A percentile compares a stretch with the other conserved stretches of the same genome.
phyloP scores from a whole-genome alignment of 163 green algal species.

The Chlorella variabilis region DNA sequence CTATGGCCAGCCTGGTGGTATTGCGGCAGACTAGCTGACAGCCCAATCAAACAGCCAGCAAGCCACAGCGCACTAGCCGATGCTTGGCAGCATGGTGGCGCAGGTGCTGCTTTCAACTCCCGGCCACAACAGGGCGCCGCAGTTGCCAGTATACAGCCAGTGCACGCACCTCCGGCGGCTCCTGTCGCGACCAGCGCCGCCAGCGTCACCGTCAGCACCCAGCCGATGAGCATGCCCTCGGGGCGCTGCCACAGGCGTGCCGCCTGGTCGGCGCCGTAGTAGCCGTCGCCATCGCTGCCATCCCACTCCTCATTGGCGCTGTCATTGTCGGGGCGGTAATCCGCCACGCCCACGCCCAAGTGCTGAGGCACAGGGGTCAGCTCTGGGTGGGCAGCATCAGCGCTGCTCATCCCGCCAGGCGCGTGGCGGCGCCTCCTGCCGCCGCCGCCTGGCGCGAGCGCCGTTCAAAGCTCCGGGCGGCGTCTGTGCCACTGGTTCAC shows the following conservation, averaged over 20 bases:
- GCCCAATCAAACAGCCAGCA: too few species aligned
- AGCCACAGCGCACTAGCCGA: too few species aligned
- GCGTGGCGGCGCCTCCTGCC: too few species aligned
- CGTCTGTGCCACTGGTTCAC: too few species aligned
- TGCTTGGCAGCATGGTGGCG: too few species aligned
- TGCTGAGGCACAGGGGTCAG: neutral
- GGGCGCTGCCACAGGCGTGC: conserved; percentile 3
- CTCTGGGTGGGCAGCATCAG: neutral
- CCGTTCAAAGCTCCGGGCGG: too few species aligned
- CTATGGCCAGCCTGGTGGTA: too few species aligned
- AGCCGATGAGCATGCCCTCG: conserved; percentile 6
- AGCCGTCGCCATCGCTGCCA: neutral
- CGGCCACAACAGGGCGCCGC: too few species aligned
- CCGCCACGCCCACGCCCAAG: neutral
- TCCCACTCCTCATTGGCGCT: neutral
- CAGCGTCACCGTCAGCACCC: neutral
- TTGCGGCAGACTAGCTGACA: too few species aligned
- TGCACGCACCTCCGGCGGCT: neutral
- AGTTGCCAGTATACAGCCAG: too few species aligned
- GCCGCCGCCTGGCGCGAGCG: too few species aligned
- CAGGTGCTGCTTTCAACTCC: too few species aligned
- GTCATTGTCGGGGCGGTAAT: neutral
- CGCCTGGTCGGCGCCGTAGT: neutral
- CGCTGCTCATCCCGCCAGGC: neutral
- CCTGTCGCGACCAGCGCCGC: neutral